A percentile compares a stretch with the other conserved stretches of the same genome.
phyloP scores from a whole-genome alignment of 352 stramenopile species.

The Globisporangium viniferum region DNA sequence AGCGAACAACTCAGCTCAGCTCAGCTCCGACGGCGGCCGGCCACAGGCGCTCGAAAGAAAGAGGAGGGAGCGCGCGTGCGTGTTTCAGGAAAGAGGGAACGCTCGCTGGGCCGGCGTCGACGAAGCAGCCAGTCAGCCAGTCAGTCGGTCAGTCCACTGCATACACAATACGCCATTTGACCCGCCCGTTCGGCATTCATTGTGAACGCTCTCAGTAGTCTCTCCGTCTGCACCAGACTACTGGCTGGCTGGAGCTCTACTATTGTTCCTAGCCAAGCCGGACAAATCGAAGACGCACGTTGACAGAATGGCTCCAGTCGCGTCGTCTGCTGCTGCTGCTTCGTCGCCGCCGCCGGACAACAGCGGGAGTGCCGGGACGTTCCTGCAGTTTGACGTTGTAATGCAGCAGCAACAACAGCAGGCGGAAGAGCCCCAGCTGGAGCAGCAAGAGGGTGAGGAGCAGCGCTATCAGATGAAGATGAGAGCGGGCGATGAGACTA shows the following conservation, averaged over 20 bases:
- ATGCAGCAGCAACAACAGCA: neutral
- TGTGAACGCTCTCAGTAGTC: neutral
- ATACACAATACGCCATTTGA: neutral
- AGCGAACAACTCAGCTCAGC: neutral
- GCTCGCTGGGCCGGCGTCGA: neutral
- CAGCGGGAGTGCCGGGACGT: neutral
- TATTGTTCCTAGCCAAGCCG: neutral
- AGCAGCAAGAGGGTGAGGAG: neutral
- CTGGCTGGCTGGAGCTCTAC: neutral
- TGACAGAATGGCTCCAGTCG: neutral
- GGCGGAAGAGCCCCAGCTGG: neutral
- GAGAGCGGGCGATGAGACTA: neutral
- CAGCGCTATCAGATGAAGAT: slow-evolving; percentile 1
- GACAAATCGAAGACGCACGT: neutral
- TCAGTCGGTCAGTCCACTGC: neutral
- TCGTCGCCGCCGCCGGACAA: neutral
- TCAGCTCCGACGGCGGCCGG: neutral
- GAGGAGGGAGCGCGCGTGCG: neutral
- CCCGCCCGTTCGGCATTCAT: no score
- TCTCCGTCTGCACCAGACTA: neutral
- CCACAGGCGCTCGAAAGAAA: neutral
- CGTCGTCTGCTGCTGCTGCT: neutral
- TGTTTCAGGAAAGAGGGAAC: neutral
- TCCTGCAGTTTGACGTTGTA: neutral
- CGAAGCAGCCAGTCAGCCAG: neutral